These are phyloP conservation scores for Litchi chinensis DNA, from an alignment of 345 rosid genomes.

Conservation along the genomic window DNA sequence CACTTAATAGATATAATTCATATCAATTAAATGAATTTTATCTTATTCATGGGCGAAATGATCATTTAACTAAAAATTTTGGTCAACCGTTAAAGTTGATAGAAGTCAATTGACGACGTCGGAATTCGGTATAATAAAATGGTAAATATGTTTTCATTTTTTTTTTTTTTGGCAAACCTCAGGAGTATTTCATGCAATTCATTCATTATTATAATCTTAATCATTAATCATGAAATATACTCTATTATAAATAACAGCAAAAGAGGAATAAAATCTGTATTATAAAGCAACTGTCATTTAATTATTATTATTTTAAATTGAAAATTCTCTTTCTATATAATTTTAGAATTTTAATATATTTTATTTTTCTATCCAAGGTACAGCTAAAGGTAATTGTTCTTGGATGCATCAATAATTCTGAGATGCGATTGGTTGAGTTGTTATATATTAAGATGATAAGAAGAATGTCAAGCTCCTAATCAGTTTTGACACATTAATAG, in stretches of 20 bases:
- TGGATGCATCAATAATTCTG: not conserved
- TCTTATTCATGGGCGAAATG: too few species aligned
- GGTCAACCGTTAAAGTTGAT: too few species aligned
- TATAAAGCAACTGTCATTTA: too few species aligned
- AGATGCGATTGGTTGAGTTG: not conserved
- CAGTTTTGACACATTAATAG: not conserved
- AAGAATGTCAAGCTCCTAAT: not conserved
- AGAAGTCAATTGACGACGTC: too few species aligned
- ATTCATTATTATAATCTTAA: not conserved
- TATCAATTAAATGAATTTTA: too few species aligned
- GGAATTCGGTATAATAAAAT: too few species aligned
- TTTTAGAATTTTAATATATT: not conserved
- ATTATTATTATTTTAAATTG: not conserved
- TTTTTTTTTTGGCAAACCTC: too few species aligned
- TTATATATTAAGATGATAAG: not conserved
- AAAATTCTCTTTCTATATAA: not conserved
- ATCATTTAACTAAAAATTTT: too few species aligned
- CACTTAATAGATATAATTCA: too few species aligned
- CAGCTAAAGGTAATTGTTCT: not conserved
- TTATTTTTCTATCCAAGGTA: not conserved
- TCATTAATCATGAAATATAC: not conserved
- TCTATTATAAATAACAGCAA: not conserved
- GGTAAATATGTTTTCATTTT: too few species aligned
- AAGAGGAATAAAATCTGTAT: not conserved
- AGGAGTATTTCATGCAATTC: too few species aligned